Base-by-base conservation (phyloP, 2,329 filamentous ascomycete species). In the Paecilomyces niveus region DNA sequence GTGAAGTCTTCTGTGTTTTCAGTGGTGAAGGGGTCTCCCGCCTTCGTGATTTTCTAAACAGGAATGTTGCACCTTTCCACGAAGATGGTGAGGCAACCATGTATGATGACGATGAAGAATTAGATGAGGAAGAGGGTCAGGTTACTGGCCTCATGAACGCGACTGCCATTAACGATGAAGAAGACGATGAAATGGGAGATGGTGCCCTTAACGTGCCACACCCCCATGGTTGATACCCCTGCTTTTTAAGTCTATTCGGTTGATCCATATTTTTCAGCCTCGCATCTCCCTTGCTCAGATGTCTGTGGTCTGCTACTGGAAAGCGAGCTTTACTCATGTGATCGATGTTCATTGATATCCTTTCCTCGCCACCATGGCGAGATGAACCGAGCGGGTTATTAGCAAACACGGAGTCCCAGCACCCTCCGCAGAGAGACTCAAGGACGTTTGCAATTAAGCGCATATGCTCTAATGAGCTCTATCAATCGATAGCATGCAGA, bases 1-100 rank as follows among this genome's bases (percentile, higher is more conserved):
- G 94, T 62, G 88, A 93, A 56, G 91, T 97, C 7, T 99, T 99
- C 72, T 99, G 94, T 70, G 94, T 99, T 57, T 99, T 99, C 74
- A 97, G 92, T 1, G 93, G 94, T 5, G 83, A 85, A 26, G 92
- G 92, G 57, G 93, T 99, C 1, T 79, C 80, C 50, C 84, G 85
- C 49, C 84, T 99, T 26, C 88, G 93, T 50, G 83, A 87, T 29
- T 89, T 92, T 69, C 81, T 99, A 45, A 95, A 92, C 54, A 65
- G 62, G 63, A 74, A 76, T 10, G 71, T 74, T 45, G 60, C 64
- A 29, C 59, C 66, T 51, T 65, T 61, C 31, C 70, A 65, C 39
- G 70, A 72, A 39, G 65, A 68, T 60, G 70, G 67, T 10, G 74
- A 76, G 60, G 72, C 71, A 51, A 76, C 74, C 33, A 77, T 77